Evolutionary conservation across 306 rosid genomes (phyloP).

Genomic region (cucumber (Cucumis sativus)): Cucumber_9930_V3 NC_026656.2:554001-554500

Average conservation of each 20-base stretch:
- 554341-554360: too few species aligned
- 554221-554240: slow-evolving; percentile 47
- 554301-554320: slow-evolving; percentile 19
- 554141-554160: slow-evolving; percentile 89
- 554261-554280: slow-evolving; percentile 60
- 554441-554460: slow-evolving; percentile 45
- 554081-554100: too few species aligned
- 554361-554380: too few species aligned
- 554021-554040: too few species aligned
- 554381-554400: too few species aligned
- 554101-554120: neutral
- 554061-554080: neutral
- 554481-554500: slow-evolving; percentile 40
- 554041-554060: neutral
- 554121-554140: slow-evolving; percentile 43
- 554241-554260: slow-evolving; percentile 59
- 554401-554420: slow-evolving; percentile 29
- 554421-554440: slow-evolving; percentile 46
- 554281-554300: slow-evolving; percentile 51
- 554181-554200: slow-evolving; percentile 82
- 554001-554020: too few species aligned
- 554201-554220: slow-evolving; percentile 89
- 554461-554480: slow-evolving; percentile 71
- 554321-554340: too few species aligned
- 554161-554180: slow-evolving; percentile 46